Evolutionary conservation across 2,329 filamentous ascomycete genomes (phyloP), one percentile per base, ranked within the genome.

Genomic region (Fusarium tupiense): DNA sequence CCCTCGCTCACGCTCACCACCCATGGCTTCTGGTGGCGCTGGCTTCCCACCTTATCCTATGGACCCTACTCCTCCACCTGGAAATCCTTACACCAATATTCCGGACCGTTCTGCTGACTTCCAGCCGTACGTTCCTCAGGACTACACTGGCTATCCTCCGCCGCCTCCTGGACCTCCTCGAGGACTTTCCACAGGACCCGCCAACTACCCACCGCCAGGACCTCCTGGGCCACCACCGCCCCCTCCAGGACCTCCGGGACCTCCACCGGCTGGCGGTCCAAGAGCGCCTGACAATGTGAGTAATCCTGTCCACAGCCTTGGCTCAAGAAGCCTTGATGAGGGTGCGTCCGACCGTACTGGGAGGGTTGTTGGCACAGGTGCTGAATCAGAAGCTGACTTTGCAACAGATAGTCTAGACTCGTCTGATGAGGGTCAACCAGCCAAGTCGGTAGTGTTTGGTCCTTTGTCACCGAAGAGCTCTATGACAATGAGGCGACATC

Each of bases 401-500:
- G 11, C 12, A 37, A 38, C 41, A 84, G 83, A 80, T 79, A 71
- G 69, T 76, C 16, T 84, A 60, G 66, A 70, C 43, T 59, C 60
- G 22, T 71, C 71, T 31, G 74, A 72, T 19, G 69, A 63, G 8
- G 72, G 62, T 35, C 64, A 59, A 17, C 57, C 47, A 10, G 47
- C 81, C 29, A 87, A 87, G 68, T 84, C 84, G 2, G 86, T 88
- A 3, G 74, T 80, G 4, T 89, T 88, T 62, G 82, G 84, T 6
- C 87, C 87, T 1, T 76, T 89, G 46, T 88, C 87, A 6, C 87
- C 87, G 2, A 84, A 85, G 60, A 88, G 86, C 22, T 84, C 84
- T 0, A 83, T 79, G 62, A 87, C 86, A 1, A 84, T 88, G 76
- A 79, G 82, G 26, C 78, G 81, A 33, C 86, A 87, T 67, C 83